Conservation (phyloP, 148 eudicot genomes). For the Suaeda aralocaspica region DNA sequence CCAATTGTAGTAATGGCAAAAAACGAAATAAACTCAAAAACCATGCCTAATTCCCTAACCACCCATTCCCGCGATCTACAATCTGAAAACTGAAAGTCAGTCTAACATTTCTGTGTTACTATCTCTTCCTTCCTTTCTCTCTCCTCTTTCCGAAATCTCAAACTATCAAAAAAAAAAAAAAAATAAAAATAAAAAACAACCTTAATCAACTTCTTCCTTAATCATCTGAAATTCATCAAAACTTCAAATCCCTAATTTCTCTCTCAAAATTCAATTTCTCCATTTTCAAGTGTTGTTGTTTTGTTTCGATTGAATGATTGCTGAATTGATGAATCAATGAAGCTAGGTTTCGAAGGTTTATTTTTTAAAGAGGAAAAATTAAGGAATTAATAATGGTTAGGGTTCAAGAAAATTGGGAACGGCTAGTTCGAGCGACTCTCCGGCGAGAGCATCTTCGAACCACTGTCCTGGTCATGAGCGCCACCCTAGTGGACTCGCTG, state of each 20-base stretch:
- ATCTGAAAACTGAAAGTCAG: not conserved
- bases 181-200: too few species aligned
- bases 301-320: not conserved
- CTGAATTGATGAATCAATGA: not conserved
- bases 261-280: not conserved
- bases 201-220: too few species aligned
- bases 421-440: constrained; percentile 70
- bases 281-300: not conserved
- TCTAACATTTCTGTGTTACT: not conserved
- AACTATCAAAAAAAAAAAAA: too few species aligned
- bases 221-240: too few species aligned
- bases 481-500: constrained; percentile 68
- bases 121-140: not conserved
- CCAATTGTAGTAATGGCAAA: not conserved
- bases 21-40: not conserved
- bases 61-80: constrained; percentile 2
- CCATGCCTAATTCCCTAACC: not conserved
- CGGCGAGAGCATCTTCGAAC: constrained; percentile 66
- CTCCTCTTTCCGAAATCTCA: too few species aligned
- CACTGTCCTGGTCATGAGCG: constrained; percentile 58
- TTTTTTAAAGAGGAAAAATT: not conserved
- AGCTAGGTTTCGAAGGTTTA: constrained; percentile 19
- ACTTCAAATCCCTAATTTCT: too few species aligned
- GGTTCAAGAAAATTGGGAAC: constrained; percentile 74
- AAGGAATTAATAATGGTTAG: constrained; percentile 34